A percentile compares a stretch with the other conserved stretches of the same genome.
Conservation (phyloP, 441 rosid species). For the Gossypium lobatum region DNA sequence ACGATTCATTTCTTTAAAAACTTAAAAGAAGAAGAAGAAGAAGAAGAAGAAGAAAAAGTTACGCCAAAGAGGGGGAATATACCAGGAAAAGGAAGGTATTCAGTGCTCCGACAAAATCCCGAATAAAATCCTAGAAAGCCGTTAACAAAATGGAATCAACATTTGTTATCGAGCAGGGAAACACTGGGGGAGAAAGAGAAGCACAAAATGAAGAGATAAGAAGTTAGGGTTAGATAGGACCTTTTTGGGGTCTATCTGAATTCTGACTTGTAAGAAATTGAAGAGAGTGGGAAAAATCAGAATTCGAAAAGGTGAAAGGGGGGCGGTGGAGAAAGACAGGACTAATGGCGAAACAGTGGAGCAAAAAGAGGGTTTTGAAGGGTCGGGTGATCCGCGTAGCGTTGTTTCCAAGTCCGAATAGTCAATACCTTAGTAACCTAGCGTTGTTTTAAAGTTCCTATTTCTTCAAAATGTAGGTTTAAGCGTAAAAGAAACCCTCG, state of each 20-base stretch:
- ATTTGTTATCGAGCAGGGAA: background rate
- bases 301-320: background rate
- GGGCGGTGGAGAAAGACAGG: background rate
- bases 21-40: background rate
- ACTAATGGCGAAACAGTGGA: background rate
- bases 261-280: background rate
- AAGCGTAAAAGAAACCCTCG: background rate
- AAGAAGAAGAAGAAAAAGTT: background rate
- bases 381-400: conserved; percentile 20
- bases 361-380: background rate
- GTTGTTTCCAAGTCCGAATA: conserved; percentile 5
- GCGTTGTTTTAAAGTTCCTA: conserved; percentile 11
- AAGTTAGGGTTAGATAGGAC: conserved; percentile 5
- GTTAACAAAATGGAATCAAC: background rate
- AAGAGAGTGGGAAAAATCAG: background rate
- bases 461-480: background rate
- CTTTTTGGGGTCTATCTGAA: conserved; percentile 8
- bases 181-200: background rate
- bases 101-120: background rate
- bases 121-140: conserved; percentile 16
- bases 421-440: background rate
- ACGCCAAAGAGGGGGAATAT: background rate
- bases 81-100: background rate
- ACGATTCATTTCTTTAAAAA: background rate
- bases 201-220: background rate